These are phyloP conservation scores for Phaeophleospora eucalypticola DNA, from an alignment of 2,329 filamentous ascomycete genomes.

Conservation along the genomic window DNA sequence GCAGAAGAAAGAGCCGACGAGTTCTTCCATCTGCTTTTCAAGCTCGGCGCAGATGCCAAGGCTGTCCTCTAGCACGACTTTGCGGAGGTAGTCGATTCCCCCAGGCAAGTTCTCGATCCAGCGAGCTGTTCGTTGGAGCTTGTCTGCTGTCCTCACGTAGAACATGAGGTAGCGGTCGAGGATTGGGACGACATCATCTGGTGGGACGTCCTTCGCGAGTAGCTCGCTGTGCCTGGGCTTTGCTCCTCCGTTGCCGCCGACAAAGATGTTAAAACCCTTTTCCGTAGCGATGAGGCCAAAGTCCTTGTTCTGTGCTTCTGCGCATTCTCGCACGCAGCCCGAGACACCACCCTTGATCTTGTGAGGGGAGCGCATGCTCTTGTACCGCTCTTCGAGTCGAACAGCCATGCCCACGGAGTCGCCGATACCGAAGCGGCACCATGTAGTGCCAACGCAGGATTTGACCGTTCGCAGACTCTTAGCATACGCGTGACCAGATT, in stretches of 20 bases:
- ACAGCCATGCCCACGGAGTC: constrained; percentile 91
- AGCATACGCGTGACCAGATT: constrained; percentile 85
- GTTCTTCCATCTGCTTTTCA: constrained; percentile 80
- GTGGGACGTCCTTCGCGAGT: constrained; percentile 79
- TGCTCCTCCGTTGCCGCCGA: constrained; percentile 83
- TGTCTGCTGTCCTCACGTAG: constrained; percentile 90
- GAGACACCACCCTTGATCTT: constrained; percentile 84
- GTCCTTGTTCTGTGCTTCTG: constrained; percentile 89
- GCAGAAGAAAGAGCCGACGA: constrained; percentile 81
- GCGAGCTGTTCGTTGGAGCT: constrained; percentile 79
- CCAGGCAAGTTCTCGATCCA: constrained; percentile 84
- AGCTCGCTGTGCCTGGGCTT: constrained; percentile 79
- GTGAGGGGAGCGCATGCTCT: constrained; percentile 82
- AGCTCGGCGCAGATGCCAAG: constrained; percentile 80
- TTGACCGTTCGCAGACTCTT: constrained; percentile 87
- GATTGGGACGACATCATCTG: constrained; percentile 75
- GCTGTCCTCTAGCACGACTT: constrained; percentile 80
- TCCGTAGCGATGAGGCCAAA: constrained; percentile 90
- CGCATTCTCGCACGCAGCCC: constrained; percentile 88
- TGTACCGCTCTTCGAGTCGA: constrained; percentile 82
- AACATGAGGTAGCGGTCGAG: constrained; percentile 88
- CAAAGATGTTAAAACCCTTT: constrained; percentile 90
- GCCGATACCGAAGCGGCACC: constrained; percentile 84
- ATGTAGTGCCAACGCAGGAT: constrained; percentile 85
- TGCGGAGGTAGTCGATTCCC: constrained; percentile 74